Percentiles rank a stretch among this genome's conserved stretches.
Conservation (phyloP, 176 grass and related monocot species). For the Bromus sterilis region DNA sequence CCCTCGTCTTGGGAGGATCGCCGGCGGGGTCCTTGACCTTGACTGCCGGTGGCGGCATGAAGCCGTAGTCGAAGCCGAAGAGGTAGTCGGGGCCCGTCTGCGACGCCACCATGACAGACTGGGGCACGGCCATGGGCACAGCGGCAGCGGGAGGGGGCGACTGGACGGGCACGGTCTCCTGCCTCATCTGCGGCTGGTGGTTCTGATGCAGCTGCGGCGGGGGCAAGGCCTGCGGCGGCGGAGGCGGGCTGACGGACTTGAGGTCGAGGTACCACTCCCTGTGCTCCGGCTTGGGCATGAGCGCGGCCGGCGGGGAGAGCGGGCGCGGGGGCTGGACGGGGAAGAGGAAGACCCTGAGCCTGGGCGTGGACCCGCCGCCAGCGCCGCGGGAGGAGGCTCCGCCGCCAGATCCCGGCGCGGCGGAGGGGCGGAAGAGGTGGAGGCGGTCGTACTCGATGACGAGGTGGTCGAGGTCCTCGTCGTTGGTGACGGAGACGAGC, state of each 20-base stretch:
- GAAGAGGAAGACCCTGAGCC: conserved; percentile 92
- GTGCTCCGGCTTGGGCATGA: conserved; percentile 57
- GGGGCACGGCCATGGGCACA: neutral
- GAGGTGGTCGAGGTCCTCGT: conserved; percentile 91
- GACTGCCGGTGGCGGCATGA: conserved; percentile 64
- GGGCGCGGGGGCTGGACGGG: conserved; percentile 42
- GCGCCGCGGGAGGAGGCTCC: conserved; percentile 26
- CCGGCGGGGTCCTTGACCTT: conserved; percentile 64
- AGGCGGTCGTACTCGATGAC: conserved; percentile 87
- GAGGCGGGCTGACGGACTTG: conserved; percentile 33
- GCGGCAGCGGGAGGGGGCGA: neutral
- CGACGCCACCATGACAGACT: neutral
- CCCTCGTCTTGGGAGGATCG: conserved; percentile 20
- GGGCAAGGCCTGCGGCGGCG: neutral
- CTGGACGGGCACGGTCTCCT: conserved; percentile 9
- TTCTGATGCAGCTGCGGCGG: neutral
- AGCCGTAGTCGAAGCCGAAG: conserved; percentile 71
- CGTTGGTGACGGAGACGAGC: conserved; percentile 91
- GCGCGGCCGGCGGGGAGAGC: conserved; percentile 29
- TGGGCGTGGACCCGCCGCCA: conserved; percentile 31
- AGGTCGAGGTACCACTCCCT: conserved; percentile 43
- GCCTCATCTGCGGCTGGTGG: neutral
- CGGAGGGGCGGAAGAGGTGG: conserved; percentile 47
- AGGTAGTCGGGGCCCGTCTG: conserved; percentile 57
- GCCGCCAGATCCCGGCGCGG: conserved; percentile 14